phyloP scores from a whole-genome alignment of 2,329 filamentous ascomycete genomes.

The Ophiocordyceps sinensis region DNA sequence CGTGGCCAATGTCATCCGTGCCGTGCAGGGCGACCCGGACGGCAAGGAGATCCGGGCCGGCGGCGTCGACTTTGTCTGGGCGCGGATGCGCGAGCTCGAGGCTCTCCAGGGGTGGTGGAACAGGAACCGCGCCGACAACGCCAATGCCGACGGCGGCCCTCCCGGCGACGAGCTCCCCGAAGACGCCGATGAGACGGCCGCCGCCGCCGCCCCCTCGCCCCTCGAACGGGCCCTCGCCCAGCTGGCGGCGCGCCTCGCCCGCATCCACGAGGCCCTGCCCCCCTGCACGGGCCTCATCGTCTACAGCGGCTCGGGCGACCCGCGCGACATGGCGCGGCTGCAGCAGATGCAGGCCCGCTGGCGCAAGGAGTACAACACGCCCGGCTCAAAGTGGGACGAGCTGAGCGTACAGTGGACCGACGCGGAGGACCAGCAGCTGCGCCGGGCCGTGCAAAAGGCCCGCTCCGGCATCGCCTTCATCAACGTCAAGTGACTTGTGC shows the following conservation, averaged over 20 bases:
- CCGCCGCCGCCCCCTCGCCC: slow-evolving; percentile 10
- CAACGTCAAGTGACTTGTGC: slow-evolving; percentile 37
- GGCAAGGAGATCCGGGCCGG: slow-evolving; percentile 42
- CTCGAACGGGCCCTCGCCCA: slow-evolving; percentile 32
- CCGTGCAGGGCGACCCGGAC: slow-evolving; percentile 42
- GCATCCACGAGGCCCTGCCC: slow-evolving; percentile 43
- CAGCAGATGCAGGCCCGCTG: slow-evolving; percentile 46
- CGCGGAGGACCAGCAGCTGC: slow-evolving; percentile 47
- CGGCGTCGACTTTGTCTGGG: slow-evolving; percentile 54
- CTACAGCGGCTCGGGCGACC: slow-evolving; percentile 52
- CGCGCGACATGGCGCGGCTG: slow-evolving; percentile 48
- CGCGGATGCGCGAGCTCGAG: slow-evolving; percentile 50
- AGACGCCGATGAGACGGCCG: slow-evolving; percentile 4
- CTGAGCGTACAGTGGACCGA: slow-evolving; percentile 56
- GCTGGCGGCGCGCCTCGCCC: slow-evolving; percentile 33
- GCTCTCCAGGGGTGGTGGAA: slow-evolving; percentile 56
- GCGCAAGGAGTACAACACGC: slow-evolving; percentile 49
- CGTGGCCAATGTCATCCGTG: slow-evolving; percentile 37
- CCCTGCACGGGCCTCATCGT: slow-evolving; percentile 52
- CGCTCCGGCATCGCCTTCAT: slow-evolving; percentile 51
- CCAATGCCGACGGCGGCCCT: slow-evolving; percentile 19
- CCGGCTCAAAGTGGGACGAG: slow-evolving; percentile 51
- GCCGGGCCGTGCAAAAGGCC: slow-evolving; percentile 39
- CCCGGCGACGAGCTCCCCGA: slow-evolving; percentile 10
- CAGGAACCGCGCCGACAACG: slow-evolving; percentile 30